Base-by-base conservation (phyloP, 805 yeast genomes). In the Lipomyces sp. region DNA sequence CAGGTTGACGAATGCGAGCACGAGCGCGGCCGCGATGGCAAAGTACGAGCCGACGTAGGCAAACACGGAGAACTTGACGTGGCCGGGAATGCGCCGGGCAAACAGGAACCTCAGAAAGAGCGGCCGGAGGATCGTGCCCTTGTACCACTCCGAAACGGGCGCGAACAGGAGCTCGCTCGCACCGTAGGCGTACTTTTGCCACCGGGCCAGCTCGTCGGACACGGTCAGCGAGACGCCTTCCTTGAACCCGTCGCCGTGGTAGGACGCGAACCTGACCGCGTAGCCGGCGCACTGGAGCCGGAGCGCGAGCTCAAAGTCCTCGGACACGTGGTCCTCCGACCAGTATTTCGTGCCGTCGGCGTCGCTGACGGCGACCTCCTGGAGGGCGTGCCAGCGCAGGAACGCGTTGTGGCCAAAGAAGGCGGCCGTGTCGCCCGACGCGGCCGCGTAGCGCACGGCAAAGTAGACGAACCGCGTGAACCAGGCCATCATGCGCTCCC, bases 161-260 rank as follows among this genome's bases (percentile, higher is more conserved):
- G 22, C 22, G 35, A 47, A 47, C 32, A 47, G 19, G 5, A 47
- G 48, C 39, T 47, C 51, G 22, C 40, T 32, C 21, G 49, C 43
- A 33, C 51, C 51, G 23, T 47, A 47, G 7, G 51, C 51, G 29
- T 47, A 47, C 23, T 47, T 47, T 49, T 47, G 38, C 51, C 51
- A 47, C 26, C 51, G 38, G 11, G 39, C 31, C 16, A 47, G 22
- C 32, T 47, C 51, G 26, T 47, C 51, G 14, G 43, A 40, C 2
- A 47, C 51, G 16, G 51, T 47, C n/a, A 47, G 47, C n/a, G 51
- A 47, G 13, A 47, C 51, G 11, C 51, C 51, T 22, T 47, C 51
- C 40, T 40, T 29, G 16, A 47, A 47, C 36, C 35, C 18, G 34
- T 40, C 51, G 10, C 35, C 40, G 16, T 34, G 36, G 37, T 47